These are phyloP conservation scores for Actinomortierella ambigua DNA, from an alignment of 371 early-diverging fungal genomes.

Conservation along the genomic window DNA sequence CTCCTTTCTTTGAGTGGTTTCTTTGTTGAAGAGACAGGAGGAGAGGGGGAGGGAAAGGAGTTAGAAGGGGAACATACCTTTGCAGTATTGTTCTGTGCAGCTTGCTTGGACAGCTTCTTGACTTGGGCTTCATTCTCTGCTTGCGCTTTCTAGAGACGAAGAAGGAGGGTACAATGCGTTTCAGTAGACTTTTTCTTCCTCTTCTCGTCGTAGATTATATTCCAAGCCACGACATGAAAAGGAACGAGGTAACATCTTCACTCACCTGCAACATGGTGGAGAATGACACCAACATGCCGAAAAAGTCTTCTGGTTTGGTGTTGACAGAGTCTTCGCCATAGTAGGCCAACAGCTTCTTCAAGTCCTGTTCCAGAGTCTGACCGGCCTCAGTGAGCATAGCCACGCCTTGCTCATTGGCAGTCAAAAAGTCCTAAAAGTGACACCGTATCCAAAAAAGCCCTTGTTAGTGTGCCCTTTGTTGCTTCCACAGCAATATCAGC, in stretches of 20 bases:
- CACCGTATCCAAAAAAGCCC: no score
- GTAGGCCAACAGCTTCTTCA: conserved; percentile 66
- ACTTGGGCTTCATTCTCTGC: conserved; percentile 35
- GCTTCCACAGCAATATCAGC: no score
- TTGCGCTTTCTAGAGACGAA: conserved; percentile 18
- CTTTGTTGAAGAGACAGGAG: no score
- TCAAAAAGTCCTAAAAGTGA: conserved; percentile 24
- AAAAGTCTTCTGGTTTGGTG: conserved; percentile 89
- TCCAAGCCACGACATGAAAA: background rate
- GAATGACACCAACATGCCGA: conserved; percentile 65
- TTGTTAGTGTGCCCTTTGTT: no score
- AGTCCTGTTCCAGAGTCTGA: conserved; percentile 69
- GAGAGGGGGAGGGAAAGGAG: no score
- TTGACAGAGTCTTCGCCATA: conserved; percentile 84
- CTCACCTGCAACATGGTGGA: conserved; percentile 44
- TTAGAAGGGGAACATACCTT: no score
- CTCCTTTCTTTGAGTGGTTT: no score
- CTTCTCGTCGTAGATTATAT: no score
- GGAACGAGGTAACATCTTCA: background rate
- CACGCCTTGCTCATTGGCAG: conserved; percentile 36
- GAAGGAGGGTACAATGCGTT: background rate
- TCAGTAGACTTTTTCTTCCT: background rate
- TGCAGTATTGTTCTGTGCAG: no score
- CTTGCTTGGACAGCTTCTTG: conserved; percentile 8
- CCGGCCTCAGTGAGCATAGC: conserved; percentile 52